Conservation (phyloP, 208 protist genomes). For the Naegleria fowleri region DNA sequence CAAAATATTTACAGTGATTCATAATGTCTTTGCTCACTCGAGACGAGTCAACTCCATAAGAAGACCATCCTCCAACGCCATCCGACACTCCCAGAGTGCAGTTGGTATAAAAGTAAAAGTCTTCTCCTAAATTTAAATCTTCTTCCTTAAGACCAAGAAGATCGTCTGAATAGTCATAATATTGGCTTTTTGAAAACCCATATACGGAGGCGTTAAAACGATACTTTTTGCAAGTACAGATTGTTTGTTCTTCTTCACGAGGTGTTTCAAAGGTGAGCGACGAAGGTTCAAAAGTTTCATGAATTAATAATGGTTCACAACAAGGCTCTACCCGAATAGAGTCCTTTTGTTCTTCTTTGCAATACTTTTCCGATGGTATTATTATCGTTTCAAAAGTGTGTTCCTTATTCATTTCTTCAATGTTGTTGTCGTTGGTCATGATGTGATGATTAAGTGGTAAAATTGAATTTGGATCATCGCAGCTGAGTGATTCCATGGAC, state of each 20-base stretch:
- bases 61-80: background rate
- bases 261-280: no score
- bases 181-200: background rate
- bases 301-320: background rate
- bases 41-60: background rate
- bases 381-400: background rate
- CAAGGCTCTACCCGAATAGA: background rate
- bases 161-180: background rate
- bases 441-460: background rate
- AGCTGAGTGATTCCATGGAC: background rate
- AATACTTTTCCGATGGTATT: background rate
- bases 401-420: background rate
- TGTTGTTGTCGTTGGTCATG: background rate
- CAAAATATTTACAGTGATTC: slow-evolving; percentile 6
- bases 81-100: background rate
- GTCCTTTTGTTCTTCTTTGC: background rate
- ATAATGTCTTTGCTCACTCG: background rate
- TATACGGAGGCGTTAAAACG: background rate
- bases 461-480: background rate
- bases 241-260: background rate
- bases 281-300: no score
- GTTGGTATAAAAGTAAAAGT: background rate
- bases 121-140: background rate
- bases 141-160: background rate
- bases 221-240: background rate